These are phyloP conservation scores for Paramecium bursaria DNA, from an alignment of 73 alveolate species.

Conservation along the genomic window DNA sequence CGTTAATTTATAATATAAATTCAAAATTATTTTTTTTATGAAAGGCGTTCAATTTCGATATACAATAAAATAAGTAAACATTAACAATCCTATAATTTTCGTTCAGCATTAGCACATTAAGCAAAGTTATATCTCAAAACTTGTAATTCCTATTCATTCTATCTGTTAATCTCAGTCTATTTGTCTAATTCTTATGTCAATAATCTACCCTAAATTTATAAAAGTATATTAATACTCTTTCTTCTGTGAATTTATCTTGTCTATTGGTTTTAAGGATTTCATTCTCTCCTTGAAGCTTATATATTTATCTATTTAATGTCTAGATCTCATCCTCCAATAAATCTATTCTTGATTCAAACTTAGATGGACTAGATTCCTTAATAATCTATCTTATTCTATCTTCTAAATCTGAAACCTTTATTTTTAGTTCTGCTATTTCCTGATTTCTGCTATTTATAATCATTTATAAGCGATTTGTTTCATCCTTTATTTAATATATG, in stretches of 20 bases:
- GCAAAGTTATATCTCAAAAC: constrained; percentile 37
- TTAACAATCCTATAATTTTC: constrained; percentile 25
- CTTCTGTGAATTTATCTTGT: constrained; percentile 56
- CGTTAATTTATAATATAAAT: constrained; percentile 13
- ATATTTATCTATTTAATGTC: neutral
- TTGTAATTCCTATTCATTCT: constrained; percentile 47
- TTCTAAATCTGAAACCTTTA: constrained; percentile 20
- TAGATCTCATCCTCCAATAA: constrained; percentile 6
- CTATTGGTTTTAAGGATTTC: neutral
- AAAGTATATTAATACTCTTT: constrained; percentile 2
- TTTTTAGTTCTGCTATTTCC: constrained; percentile 49
- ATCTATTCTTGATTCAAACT: neutral
- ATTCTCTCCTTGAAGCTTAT: constrained; percentile 6
- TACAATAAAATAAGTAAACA: constrained; percentile 45
- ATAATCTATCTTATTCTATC: neutral
- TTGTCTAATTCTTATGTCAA: constrained; percentile 53
- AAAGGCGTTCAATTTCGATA: constrained; percentile 44
- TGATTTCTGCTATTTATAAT: constrained; percentile 29
- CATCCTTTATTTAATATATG: constrained; percentile 16
- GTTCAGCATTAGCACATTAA: constrained; percentile 15
- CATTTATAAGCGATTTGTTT: constrained; percentile 18
- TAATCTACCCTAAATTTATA: constrained; percentile 13
- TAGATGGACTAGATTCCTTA: neutral
- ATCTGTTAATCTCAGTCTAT: constrained; percentile 18
- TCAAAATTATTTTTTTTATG: neutral